Evolutionary conservation across 352 stramenopile genomes (phyloP).

Genomic region (Phytophthora lateralis): DNA sequence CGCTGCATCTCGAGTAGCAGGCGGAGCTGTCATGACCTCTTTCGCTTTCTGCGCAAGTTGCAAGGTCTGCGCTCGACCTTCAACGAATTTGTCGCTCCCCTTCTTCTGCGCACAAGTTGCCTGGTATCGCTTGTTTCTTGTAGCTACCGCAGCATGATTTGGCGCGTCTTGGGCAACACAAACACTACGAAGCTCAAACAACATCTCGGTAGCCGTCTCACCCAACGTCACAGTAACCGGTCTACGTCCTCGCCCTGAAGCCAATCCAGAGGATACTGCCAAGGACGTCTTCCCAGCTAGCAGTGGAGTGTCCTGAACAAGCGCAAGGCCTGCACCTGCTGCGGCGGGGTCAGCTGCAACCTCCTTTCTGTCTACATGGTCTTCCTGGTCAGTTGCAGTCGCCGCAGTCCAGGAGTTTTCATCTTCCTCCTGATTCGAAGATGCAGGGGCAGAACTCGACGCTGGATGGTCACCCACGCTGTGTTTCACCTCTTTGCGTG

Average conservation of each 20-base stretch:
- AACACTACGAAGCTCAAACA: conserved; percentile 71
- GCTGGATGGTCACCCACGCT: conserved; percentile 8
- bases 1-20: conserved; percentile 72
- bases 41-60: conserved; percentile 84
- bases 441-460: conserved; percentile 4
- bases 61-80: conserved; percentile 68
- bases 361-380: conserved; percentile 22
- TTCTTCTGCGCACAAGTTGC: conserved; percentile 73
- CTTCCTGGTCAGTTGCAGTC: conserved; percentile 16
- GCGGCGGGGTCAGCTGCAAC: conserved; percentile 5
- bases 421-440: conserved; percentile 30
- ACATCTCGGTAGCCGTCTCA: conserved; percentile 67
- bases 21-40: conserved; percentile 81
- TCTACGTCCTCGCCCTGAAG: conserved; percentile 14
- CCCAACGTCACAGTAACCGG: conserved; percentile 55
- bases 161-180: conserved; percentile 66
- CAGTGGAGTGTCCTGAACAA: neutral
- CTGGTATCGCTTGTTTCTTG: conserved; percentile 73
- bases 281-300: conserved; percentile 11
- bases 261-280: conserved; percentile 2
- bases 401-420: conserved; percentile 3
- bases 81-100: conserved; percentile 78
- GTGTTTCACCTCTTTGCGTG: conserved; percentile 23
- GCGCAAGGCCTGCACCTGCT: neutral
- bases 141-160: conserved; percentile 43